phyloP scores from a whole-genome alignment of 163 green algal species.

The Scenedesmus sp. region DNA sequence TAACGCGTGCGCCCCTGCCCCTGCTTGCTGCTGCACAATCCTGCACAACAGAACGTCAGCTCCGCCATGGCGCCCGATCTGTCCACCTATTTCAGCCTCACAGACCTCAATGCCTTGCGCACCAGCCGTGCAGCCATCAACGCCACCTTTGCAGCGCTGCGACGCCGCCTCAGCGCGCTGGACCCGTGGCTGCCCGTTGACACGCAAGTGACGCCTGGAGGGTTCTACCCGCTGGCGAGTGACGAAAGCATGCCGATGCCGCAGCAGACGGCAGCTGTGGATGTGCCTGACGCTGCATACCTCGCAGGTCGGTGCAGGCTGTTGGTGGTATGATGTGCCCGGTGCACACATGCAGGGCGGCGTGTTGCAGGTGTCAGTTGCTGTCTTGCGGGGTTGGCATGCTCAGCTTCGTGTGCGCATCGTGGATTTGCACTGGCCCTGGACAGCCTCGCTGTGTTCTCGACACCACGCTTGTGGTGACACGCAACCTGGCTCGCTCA shows the following conservation, averaged over 20 bases:
- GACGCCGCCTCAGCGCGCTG: constrained; percentile 18
- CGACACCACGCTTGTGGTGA: too few relatives aligned
- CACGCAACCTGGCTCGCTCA: constrained; percentile 17
- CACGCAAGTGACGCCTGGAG: constrained; percentile 41
- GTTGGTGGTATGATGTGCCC: background rate
- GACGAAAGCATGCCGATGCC: background rate
- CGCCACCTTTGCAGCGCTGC: constrained; percentile 41
- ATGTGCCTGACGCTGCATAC: constrained; percentile 28
- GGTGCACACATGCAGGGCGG: background rate
- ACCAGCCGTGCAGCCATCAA: constrained; percentile 46
- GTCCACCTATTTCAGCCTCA: background rate
- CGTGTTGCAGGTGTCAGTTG: background rate
- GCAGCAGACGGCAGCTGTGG: constrained; percentile 12
- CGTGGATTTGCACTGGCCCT: background rate
- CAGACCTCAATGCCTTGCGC: constrained; percentile 30
- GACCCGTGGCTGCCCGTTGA: constrained; percentile 64
- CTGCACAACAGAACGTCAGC: constrained; percentile 26
- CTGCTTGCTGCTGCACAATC: background rate
- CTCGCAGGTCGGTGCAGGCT: background rate
- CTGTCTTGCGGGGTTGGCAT: too few relatives aligned
- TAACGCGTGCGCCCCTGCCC: background rate
- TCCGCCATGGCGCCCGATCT: constrained; percentile 16
- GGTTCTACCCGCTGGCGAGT: background rate
- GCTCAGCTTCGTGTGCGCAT: background rate
- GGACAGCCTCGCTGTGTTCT: constrained; percentile 28